Conservation (phyloP, 108 stramenopile species). For the Pseudonitzschia delicatissima region DNA sequence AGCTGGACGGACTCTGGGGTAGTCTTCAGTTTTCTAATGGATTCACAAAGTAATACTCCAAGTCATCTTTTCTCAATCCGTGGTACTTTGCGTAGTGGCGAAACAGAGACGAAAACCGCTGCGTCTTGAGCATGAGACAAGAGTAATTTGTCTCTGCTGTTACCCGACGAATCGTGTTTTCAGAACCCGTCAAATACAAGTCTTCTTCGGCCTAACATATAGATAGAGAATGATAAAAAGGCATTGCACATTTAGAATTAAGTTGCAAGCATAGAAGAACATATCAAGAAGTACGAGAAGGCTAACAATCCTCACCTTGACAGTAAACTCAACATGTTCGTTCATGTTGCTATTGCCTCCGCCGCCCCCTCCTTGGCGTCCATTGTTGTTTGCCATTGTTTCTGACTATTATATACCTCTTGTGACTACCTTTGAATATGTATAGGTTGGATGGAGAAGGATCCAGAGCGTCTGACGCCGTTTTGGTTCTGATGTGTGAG, state of each 20-base stretch:
- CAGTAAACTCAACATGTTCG: slow-evolving; percentile 92
- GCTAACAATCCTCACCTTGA: slow-evolving; percentile 57
- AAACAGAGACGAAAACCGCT: slow-evolving; percentile 93
- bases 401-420: not conserved
- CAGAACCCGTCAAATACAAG: slow-evolving; percentile 82
- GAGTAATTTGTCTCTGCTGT: slow-evolving; percentile 91
- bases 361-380: slow-evolving; percentile 45
- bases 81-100: slow-evolving; percentile 99
- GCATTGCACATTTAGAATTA: not conserved
- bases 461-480: too few relatives aligned
- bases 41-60: slow-evolving; percentile 96
- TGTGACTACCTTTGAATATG: not conserved
- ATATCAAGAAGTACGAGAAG: not conserved
- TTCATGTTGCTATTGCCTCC: slow-evolving; percentile 61
- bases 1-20: slow-evolving; percentile 90
- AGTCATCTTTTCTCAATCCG: slow-evolving; percentile 94
- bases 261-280: not conserved
- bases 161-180: slow-evolving; percentile 88
- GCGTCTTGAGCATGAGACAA: slow-evolving; percentile 97
- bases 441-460: too few relatives aligned
- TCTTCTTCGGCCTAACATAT: slow-evolving; percentile 78
- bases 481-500: too few relatives aligned
- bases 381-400: slow-evolving; percentile 60
- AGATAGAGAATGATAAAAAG: not conserved
- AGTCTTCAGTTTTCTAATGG: slow-evolving; percentile 87